Base-by-base conservation (phyloP, 306 rosid genomes). In the Cucurbita moschata region DNA sequence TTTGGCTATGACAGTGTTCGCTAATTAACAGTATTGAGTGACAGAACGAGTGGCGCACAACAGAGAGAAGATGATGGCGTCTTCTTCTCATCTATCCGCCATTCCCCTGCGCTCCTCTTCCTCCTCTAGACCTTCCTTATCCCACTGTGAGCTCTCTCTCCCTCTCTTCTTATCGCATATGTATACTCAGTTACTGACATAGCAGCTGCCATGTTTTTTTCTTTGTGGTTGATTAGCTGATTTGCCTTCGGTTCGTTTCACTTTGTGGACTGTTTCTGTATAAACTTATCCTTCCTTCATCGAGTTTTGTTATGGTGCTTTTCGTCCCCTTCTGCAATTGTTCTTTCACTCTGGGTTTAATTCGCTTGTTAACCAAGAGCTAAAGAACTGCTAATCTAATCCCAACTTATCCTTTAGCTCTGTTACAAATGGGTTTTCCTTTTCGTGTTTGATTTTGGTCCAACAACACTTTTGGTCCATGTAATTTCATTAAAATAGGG, bases 1-100 rank as follows among this genome's bases (percentile, higher is more conserved):
- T 13, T 11, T 12, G 1, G 4, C 8, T 13, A 50, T 16, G 21
- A 15, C 8, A n/a, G 26, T 56, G 11, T 35, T 35, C 0, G 46
- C 0, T 61, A 35, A 61, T 62, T 38, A 8, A 38, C 4, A 26
- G 11, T 30, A 10, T 30, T 30, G 18, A 35, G 43, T 30, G 1
- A 7, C 47, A 7, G 21, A 42, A 42, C 49, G 51, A 53, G 63
- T 51, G 75, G 62, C 8, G 73, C 74, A 71, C 35, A 50, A 0
- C 10, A 57, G 18, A 61, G 69, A 49, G 63, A 63, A 71, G 76
- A 76, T 1, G 65, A 82, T 85, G 88, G 76, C 86, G 5, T 80
- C 86, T 19, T 82, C 83, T 74, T 80, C 86, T 76, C 86, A 80
- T 49, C 86, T 81, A 73, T 82, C 86, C 1, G 86, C 85, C 67